Conservation (phyloP, 108 stramenopile species). For the Nitzschia sp. region DNA sequence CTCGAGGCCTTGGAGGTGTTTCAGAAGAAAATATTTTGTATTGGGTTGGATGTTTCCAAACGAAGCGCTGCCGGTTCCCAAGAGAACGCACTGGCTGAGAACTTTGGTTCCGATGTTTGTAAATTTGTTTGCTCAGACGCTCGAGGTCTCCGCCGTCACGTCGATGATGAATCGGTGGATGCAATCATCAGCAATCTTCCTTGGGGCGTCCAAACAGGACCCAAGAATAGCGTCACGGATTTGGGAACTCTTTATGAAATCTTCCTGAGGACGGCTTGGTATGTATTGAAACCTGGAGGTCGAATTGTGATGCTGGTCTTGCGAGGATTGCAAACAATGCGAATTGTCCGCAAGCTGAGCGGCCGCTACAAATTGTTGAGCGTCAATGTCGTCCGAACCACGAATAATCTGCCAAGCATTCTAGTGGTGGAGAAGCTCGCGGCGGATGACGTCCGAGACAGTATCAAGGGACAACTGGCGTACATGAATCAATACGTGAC, state of each 20-base stretch:
- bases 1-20: constrained; percentile 59
- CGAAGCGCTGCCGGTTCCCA: constrained; percentile 55
- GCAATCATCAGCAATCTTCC: constrained; percentile 67
- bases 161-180: constrained; percentile 56
- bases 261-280: constrained; percentile 68
- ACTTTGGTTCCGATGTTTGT: constrained; percentile 26
- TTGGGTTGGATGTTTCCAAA: constrained; percentile 70
- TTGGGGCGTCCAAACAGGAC: constrained; percentile 74
- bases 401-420: constrained; percentile 71
- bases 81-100: constrained; percentile 57
- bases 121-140: constrained; percentile 69
- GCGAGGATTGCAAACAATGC: constrained; percentile 64
- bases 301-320: constrained; percentile 71
- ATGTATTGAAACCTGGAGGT: constrained; percentile 52
- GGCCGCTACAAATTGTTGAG: constrained; percentile 57
- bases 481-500: constrained; percentile 65
- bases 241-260: constrained; percentile 73
- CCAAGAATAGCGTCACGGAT: constrained; percentile 54
- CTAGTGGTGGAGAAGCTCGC: constrained; percentile 65
- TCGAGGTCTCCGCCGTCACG: constrained; percentile 47
- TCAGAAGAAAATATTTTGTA: constrained; percentile 34
- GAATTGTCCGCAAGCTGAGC: constrained; percentile 66
- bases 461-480: constrained; percentile 62
- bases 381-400: constrained; percentile 63
- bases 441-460: constrained; percentile 48